Evolutionary conservation across 176 grass and related monocot genomes (phyloP), one percentile per base, ranked within the genome.

Genomic region (Raddia distichophylla): DNA sequence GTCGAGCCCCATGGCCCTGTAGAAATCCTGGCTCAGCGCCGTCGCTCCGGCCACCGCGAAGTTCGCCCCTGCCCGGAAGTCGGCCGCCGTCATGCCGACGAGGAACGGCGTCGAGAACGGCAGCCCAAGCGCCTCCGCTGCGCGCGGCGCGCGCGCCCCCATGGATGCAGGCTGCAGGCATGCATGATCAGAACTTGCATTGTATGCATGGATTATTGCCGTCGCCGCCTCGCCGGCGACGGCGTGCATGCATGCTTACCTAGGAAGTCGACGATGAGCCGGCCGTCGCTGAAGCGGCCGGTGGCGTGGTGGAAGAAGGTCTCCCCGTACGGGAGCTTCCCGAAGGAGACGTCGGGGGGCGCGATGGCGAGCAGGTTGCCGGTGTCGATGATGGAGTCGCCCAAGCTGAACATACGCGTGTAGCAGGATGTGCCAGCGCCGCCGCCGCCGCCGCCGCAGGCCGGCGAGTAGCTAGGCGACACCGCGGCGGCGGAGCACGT

Each of bases 251-350:
- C 49, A 11, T 47, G 33, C 49, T 0, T 72, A 93, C 91, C 61
- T 22, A 94, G 53, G 52, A 91, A 89, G 63, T 94, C 92, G 27
- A 94, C 72, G 64, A 91, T 63, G 17, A 94, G 37, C 35, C 88
- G 51, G 11, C 86, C 89, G 46, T 91, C 78, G 79, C 37, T 40
- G 37, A 40, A 40, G 37, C 37, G 37, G 37, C 37, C 37, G 37
- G 37, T 91, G 20, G 89, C 83, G 46, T 47, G 86, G 47, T 27
- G 51, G 74, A 94, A 94, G 75, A 86, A 94, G 46, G 86, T 94
- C 77, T 89, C 80, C 2, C 92, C 89, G 66, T 87, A 89, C n/a
- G 92, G 89, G 2, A 55, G 57, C 8, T 9, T 5, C 51, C 57
- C 0, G 76, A 47, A 17, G 48, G 80, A 22, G 27, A 12, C 3